phyloP scores from a whole-genome alignment of 352 stramenopile species.

The Pythium apleroticum region DNA sequence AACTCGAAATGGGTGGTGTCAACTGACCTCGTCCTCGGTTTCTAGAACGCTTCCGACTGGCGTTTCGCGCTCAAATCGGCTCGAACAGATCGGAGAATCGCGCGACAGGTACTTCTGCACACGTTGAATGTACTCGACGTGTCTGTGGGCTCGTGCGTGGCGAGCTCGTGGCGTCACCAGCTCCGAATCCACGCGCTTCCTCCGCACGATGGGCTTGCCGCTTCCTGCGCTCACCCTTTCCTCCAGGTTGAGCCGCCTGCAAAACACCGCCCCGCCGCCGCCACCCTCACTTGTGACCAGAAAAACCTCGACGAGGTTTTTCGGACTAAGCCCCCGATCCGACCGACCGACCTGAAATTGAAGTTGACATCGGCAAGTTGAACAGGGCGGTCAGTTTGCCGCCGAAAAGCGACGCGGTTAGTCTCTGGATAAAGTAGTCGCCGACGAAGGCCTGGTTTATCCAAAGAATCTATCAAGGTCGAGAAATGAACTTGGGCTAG shows the following conservation, averaged over 20 bases:
- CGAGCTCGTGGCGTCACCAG: neutral
- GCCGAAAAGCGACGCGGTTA: neutral
- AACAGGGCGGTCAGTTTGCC: neutral
- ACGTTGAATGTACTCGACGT: neutral
- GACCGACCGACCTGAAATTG: slow-evolving; percentile 6
- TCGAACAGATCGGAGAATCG: neutral
- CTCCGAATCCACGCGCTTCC: slow-evolving; percentile 2
- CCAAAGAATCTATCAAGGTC: no score
- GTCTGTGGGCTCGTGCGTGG: neutral
- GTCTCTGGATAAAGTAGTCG: neutral
- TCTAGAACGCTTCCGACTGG: neutral
- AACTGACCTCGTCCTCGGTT: slow-evolving; percentile 7
- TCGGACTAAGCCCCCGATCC: neutral
- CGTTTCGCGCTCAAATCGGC: neutral
- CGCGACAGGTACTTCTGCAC: neutral
- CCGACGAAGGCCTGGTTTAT: neutral
- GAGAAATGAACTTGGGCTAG: no score
- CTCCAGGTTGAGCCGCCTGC: neutral
- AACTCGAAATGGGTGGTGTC: neutral
- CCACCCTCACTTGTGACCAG: slow-evolving; percentile 11
- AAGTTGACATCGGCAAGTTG: neutral
- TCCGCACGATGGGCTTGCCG: neutral
- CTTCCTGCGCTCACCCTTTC: neutral
- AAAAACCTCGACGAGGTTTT: slow-evolving; percentile 27
- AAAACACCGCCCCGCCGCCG: slow-evolving; percentile 22